Base-by-base conservation (phyloP, 306 rosid species). In the Albizia julibrissin region DNA sequence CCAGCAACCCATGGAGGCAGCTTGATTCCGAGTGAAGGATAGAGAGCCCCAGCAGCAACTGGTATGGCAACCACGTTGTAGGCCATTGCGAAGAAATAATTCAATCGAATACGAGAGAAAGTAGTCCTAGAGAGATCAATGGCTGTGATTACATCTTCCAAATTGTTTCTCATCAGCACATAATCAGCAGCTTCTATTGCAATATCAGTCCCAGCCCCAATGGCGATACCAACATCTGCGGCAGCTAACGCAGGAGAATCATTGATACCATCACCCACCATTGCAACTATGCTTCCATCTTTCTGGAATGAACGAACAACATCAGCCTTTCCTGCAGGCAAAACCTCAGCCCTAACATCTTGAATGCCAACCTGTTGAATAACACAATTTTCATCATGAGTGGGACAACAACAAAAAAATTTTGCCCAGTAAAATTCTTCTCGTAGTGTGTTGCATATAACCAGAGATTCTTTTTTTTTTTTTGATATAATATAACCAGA, bases 251-350 rank as follows among this genome's bases (percentile, higher is more conserved):
- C 98, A 3, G 98, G 98, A 49, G 98, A 94, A 69, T 94, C 98
- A 12, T 94, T 94, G 90, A 94, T 92, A 29, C 98, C 98, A 64
- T 94, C 98, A 39, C 98, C 98, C 68, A 94, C 98, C 98, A 92
- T 94, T 22, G 98, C 98, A 73, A 94, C 97, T 62, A 76, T 72
- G 70, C 91, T 88, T 82, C 98, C 95, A 81, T 92, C 88, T 26
- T 85, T 87, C 54, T 94, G 97, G 76, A 94, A 92, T 18, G 92
- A 90, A 9, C 84, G 91, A 9, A 94, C 77, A 40, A 87, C 97
- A 21, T 92, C 95, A 1, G 97, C 97, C 88, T 94, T 94, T 83
- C 95, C 98, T n/a, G 98, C 97, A 1, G 98, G 98, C 98, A 92
- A 82, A 66, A 94, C 97, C 86, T 94, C 98, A 68, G 97, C 95